Conservation (phyloP, 192 early-diverging fungal genomes). For the Rhizophagus prolifer region DNA sequence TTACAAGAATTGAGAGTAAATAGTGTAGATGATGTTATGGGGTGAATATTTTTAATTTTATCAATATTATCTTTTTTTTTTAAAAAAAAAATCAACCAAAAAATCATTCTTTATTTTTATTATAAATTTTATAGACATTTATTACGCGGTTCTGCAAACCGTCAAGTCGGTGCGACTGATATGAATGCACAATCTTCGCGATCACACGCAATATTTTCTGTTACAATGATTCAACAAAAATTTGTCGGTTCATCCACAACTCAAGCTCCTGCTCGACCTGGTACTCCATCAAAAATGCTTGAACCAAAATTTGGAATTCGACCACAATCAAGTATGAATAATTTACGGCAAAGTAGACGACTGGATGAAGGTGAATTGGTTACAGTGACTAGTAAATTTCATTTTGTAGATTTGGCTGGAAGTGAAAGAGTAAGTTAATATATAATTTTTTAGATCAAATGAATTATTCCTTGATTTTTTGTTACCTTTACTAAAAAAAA, state of each 20-base stretch:
- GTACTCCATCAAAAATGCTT: conserved; percentile 13
- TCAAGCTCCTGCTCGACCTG: conserved; percentile 25
- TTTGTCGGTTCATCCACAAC: conserved; percentile 39
- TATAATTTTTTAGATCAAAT: neutral
- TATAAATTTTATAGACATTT: conserved; percentile 54
- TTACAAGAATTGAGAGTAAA: conserved; percentile 76
- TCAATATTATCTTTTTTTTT: neutral
- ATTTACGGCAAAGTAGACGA: conserved; percentile 18
- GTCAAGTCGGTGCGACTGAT: conserved; percentile 90
- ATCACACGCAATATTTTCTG: conserved; percentile 96
- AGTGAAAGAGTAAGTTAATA: conserved; percentile 69
- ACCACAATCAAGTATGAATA: conserved; percentile 10
- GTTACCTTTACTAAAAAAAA: neutral
- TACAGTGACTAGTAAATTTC: conserved; percentile 83
- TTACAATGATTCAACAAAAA: conserved; percentile 81
- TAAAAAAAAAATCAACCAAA: conserved; percentile 12
- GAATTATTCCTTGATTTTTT: neutral
- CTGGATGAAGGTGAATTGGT: conserved; percentile 57
- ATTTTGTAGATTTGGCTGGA: conserved; percentile 99
- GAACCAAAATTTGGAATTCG: conserved; percentile 16
- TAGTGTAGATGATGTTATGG: conserved; percentile 70
- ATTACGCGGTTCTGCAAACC: conserved; percentile 68
- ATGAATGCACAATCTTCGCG: conserved; percentile 96
- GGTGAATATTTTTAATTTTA: conserved; percentile 39
- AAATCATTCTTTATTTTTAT: conserved; percentile 9